Base-by-base conservation (phyloP, 768 basidiomycete genomes). In the Kwoniella shandongensis region DNA sequence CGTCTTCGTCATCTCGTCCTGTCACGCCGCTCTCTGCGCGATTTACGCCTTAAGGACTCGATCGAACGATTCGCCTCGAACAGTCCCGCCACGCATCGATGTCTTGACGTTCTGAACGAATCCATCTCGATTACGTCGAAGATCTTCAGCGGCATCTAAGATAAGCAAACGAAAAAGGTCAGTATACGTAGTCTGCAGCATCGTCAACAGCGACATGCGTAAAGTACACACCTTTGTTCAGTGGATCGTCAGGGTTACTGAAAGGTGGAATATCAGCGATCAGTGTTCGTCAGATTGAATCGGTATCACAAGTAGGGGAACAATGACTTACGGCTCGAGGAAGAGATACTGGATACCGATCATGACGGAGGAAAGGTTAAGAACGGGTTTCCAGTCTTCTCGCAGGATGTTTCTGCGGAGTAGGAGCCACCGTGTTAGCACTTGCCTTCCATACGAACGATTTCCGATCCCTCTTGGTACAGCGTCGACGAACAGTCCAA, bases 191-290 rank as follows among this genome's bases (percentile, higher is more conserved):
- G 48, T n/a, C 22, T 25, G 39, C 23, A 12, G 27, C 26, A 44
- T 17, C 22, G 40, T 8, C 7, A 46, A 13, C 11, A 17, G 49
- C 17, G 10, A 58, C 85, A 44, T 60, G n/a, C n/a, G n/a, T n/a
- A n/a, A n/a, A n/a, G n/a, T n/a, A n/a, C n/a, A n/a, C n/a, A 90
- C 94, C 94, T 79, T 98, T 99, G 82, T 99, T 99, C 71, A 99
- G 75, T 15, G 96, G 96, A 78, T 99, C 96, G 68, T 98, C 94
- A 36, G 96, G 89, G 69, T 99, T 99, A 17, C 75, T 76, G 35
- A n/a, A 27, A 29, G n/a, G 15, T 10, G 26, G 18, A 22, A 15
- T 22, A n/a, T 46, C 44, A 38, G 50, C 36, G 23, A 50, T 20
- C 41, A 20, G 20, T 8, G 17, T 36, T 36, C 35, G n/a, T 36